phyloP scores from a whole-genome alignment of 2,329 filamentous ascomycete species.

The Torrubiellomyces zombiae region DNA sequence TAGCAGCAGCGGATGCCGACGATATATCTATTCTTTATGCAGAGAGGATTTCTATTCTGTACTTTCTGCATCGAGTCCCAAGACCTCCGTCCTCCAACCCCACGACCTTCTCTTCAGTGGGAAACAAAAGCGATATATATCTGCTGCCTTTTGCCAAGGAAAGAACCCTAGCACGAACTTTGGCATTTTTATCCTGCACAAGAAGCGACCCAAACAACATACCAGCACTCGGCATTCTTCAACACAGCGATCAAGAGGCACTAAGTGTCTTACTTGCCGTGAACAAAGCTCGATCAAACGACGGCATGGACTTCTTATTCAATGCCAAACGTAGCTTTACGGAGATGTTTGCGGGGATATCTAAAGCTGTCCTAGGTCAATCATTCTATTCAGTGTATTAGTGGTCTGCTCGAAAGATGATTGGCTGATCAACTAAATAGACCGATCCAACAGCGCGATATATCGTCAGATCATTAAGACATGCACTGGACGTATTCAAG shows the following conservation, averaged over 20 bases:
- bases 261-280: conserved; percentile 15
- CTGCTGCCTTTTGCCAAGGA: conserved; percentile 16
- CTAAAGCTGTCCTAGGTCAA: not conserved
- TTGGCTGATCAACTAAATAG: not conserved
- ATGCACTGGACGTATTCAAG: conserved; percentile 14
- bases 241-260: conserved; percentile 5
- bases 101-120: not conserved
- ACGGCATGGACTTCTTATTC: not conserved
- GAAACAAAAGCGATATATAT: conserved; percentile 6
- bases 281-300: conserved; percentile 9
- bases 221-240: conserved; percentile 16
- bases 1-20: too few relatives aligned
- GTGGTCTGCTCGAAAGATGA: too few relatives aligned
- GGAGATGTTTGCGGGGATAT: not conserved
- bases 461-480: conserved; percentile 8
- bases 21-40: conserved; percentile 7
- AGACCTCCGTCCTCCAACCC: conserved; percentile 6
- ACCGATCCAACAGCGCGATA: not conserved
- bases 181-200: conserved; percentile 17
- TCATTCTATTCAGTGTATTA: not conserved
- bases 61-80: conserved; percentile 12
- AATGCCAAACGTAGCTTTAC: not conserved
- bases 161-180: conserved; percentile 10
- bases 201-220: conserved; percentile 14
- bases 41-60: conserved; percentile 11